phyloP scores from a whole-genome alignment of 495 filamentous ascomycete genomes.

The Penicillium soppii region DNA sequence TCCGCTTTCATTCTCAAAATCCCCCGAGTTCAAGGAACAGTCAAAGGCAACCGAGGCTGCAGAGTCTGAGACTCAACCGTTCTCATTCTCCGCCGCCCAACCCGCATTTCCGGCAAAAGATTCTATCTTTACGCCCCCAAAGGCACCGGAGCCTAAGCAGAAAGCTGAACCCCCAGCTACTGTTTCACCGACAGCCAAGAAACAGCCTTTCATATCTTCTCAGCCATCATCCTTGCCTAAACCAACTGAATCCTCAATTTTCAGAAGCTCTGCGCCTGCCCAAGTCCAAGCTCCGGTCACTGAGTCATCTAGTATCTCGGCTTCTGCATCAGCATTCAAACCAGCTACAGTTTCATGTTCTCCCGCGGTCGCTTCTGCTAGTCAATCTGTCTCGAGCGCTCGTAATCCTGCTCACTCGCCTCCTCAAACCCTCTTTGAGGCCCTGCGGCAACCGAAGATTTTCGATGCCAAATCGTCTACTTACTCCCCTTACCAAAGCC shows the following conservation, averaged over 20 bases:
- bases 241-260: not conserved
- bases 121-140: conserved; percentile 3
- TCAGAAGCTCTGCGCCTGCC: not conserved
- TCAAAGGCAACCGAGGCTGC: not conserved
- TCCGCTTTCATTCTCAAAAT: conserved; percentile 10
- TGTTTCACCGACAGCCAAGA: not conserved
- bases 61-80: not conserved
- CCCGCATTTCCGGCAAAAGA: not conserved
- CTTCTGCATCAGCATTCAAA: not conserved
- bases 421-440: conserved; percentile 2
- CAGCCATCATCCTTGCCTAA: not conserved
- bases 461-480: conserved; percentile 7
- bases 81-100: not conserved
- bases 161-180: not conserved
- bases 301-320: not conserved
- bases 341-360: not conserved
- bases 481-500: not conserved
- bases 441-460: conserved; percentile 5
- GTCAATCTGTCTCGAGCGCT: not conserved
- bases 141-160: not conserved
- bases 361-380: not conserved
- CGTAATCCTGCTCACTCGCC: not conserved
- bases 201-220: not conserved
- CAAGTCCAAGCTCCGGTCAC: not conserved
- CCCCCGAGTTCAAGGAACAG: conserved; percentile 3